These are phyloP conservation scores for Ustilago crameri DNA, from an alignment of 1,284 basidiomycete genomes.

Conservation along the genomic window DNA sequence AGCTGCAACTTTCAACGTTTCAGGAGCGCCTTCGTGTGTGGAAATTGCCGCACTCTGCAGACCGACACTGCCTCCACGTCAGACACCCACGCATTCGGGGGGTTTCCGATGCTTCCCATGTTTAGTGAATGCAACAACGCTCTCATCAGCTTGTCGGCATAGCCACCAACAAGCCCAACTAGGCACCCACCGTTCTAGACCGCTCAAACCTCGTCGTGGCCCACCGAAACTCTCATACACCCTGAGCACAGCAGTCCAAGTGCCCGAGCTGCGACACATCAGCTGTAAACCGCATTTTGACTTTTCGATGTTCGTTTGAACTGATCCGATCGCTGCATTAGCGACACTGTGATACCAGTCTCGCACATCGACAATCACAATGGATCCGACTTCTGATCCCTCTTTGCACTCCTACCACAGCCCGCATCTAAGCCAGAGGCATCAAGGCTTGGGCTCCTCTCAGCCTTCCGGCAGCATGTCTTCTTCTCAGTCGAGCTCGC, in stretches of 20 bases:
- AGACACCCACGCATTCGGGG: slow-evolving; percentile 2
- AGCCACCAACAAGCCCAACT: too few relatives aligned
- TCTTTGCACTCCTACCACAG: slow-evolving; percentile 20
- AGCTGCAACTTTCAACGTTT: neutral
- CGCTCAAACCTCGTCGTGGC: neutral
- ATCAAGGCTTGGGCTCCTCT: slow-evolving; percentile 10
- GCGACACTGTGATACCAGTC: neutral
- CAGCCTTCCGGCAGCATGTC: slow-evolving; percentile 21
- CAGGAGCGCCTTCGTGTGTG: slow-evolving; percentile 13
- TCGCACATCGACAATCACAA: neutral
- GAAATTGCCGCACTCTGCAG: slow-evolving; percentile 7
- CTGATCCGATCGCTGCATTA: too few relatives aligned
- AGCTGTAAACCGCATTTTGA: too few relatives aligned
- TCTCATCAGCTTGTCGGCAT: neutral
- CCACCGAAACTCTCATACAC: neutral
- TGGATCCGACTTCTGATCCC: slow-evolving; percentile 27
- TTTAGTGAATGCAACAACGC: slow-evolving; percentile 5
- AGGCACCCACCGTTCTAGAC: neutral
- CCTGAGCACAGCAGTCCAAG: too few relatives aligned
- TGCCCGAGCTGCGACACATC: too few relatives aligned
- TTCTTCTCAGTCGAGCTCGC: slow-evolving; percentile 18
- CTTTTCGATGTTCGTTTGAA: too few relatives aligned
- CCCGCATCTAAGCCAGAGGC: slow-evolving; percentile 19
- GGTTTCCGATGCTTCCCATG: neutral
- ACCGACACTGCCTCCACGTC: slow-evolving; percentile 23